Percentiles rank a stretch among this genome's conserved stretches.
These are phyloP conservation scores for Hyphopichia wangnamkhiaoensis DNA, from an alignment of 1,139 yeast genomes.

Conservation along the genomic window DNA sequence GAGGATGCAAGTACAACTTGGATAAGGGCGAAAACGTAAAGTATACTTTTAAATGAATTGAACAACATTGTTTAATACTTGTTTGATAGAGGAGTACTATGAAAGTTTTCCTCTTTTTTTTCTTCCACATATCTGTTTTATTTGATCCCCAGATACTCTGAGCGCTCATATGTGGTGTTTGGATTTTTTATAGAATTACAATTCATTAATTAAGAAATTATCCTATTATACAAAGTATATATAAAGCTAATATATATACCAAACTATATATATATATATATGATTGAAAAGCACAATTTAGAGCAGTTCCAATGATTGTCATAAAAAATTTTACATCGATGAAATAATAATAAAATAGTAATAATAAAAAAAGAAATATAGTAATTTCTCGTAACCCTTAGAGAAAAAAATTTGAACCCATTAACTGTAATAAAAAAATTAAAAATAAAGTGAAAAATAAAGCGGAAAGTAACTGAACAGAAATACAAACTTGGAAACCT, in stretches of 20 bases:
- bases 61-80: background rate
- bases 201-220: background rate
- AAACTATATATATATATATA: background rate
- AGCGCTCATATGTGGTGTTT: too few species aligned
- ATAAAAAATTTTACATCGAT: background rate
- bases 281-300: background rate
- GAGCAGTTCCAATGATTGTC: background rate
- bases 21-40: background rate
- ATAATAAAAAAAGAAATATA: background rate
- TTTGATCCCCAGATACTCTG: too few species aligned
- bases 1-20: slow-evolving; percentile 6
- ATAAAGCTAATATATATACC: slow-evolving; percentile 13
- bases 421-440: slow-evolving; percentile 5
- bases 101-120: background rate
- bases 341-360: background rate
- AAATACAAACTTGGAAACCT: slow-evolving; percentile 1
- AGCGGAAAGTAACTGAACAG: background rate
- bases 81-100: too few species aligned
- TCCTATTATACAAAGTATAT: slow-evolving; percentile 21
- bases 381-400: slow-evolving; percentile 6
- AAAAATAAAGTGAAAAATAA: slow-evolving; percentile 4
- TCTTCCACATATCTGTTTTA: background rate
- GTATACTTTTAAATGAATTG: background rate
- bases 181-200: background rate
- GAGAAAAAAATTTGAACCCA: slow-evolving; percentile 5